phyloP scores from a whole-genome alignment of 257 asterid species.

The Solanum bulbocastanum region DNA sequence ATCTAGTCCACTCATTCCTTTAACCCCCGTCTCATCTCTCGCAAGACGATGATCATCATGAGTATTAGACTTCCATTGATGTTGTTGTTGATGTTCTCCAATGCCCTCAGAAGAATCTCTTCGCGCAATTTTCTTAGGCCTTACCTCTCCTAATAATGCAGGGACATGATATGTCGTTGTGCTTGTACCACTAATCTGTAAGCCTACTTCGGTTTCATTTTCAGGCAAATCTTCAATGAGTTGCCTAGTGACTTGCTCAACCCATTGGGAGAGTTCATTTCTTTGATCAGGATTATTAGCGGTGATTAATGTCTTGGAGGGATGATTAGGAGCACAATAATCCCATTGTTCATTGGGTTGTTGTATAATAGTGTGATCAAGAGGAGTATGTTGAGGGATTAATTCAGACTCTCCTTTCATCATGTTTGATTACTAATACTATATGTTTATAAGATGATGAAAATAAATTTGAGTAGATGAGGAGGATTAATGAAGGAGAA shows the following conservation, averaged over 20 bases:
- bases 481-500: constrained; percentile 4
- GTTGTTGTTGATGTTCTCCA: constrained; percentile 2
- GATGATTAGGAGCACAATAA: neutral
- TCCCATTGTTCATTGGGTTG: constrained; percentile 31
- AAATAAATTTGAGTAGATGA: neutral
- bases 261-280: constrained; percentile 63
- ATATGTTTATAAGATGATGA: neutral
- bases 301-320: neutral
- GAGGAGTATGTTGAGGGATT: neutral
- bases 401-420: constrained; percentile 19
- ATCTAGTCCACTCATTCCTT: constrained; percentile 8
- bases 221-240: constrained; percentile 52
- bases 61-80: neutral
- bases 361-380: constrained; percentile 28
- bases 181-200: neutral
- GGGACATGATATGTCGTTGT: constrained; percentile 2
- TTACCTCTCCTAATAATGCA: constrained; percentile 18
- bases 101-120: constrained; percentile 10
- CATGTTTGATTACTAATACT: neutral
- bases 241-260: constrained; percentile 50
- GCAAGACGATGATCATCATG: neutral
- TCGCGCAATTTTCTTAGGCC: constrained; percentile 26
- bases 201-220: neutral
- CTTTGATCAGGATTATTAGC: constrained; percentile 7
- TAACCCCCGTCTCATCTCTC: neutral